These are phyloP conservation scores for Endoconidiophora laricicola DNA, from an alignment of 2,329 filamentous ascomycete genomes.

Conservation along the genomic window DNA sequence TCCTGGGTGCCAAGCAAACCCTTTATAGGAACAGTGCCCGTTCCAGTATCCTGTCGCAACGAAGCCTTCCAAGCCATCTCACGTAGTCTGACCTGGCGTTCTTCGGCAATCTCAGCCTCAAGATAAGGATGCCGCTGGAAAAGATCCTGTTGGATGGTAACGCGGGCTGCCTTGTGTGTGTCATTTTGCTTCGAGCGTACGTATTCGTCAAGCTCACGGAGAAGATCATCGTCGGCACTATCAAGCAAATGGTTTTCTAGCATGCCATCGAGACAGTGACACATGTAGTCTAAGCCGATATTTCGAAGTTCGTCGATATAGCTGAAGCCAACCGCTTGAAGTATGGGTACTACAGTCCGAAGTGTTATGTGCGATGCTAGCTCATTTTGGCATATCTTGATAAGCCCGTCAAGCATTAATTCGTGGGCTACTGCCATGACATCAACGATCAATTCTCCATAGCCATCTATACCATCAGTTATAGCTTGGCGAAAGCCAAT, in stretches of 20 bases:
- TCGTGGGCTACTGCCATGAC: slow-evolving; percentile 85
- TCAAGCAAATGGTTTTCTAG: slow-evolving; percentile 80
- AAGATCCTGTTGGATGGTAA: slow-evolving; percentile 54
- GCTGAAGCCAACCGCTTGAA: slow-evolving; percentile 76
- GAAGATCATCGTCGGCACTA: slow-evolving; percentile 68
- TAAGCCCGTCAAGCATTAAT: slow-evolving; percentile 81
- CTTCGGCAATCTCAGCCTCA: slow-evolving; percentile 48
- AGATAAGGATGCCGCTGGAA: slow-evolving; percentile 55
- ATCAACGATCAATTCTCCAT: slow-evolving; percentile 78
- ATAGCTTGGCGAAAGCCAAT: slow-evolving; percentile 69
- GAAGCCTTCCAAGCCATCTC: slow-evolving; percentile 54
- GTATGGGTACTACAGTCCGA: slow-evolving; percentile 67
- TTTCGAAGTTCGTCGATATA: slow-evolving; percentile 76
- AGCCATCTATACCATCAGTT: slow-evolving; percentile 57
- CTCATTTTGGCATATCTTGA: slow-evolving; percentile 73
- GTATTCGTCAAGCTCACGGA: slow-evolving; percentile 61
- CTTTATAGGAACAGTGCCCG: slow-evolving; percentile 27
- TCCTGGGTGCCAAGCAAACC: slow-evolving; percentile 15
- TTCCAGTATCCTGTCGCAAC: slow-evolving; percentile 30
- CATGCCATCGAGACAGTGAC: slow-evolving; percentile 78
- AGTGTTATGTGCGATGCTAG: slow-evolving; percentile 73
- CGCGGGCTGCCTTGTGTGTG: no score
- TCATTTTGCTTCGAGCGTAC: slow-evolving; percentile 59
- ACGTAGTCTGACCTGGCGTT: slow-evolving; percentile 52
- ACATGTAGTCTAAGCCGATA: slow-evolving; percentile 77